Evolutionary conservation across 106 monocot species (phyloP), one percentile per base, ranked within the genome.

Genomic region (Dendrobium huoshanense): DNA sequence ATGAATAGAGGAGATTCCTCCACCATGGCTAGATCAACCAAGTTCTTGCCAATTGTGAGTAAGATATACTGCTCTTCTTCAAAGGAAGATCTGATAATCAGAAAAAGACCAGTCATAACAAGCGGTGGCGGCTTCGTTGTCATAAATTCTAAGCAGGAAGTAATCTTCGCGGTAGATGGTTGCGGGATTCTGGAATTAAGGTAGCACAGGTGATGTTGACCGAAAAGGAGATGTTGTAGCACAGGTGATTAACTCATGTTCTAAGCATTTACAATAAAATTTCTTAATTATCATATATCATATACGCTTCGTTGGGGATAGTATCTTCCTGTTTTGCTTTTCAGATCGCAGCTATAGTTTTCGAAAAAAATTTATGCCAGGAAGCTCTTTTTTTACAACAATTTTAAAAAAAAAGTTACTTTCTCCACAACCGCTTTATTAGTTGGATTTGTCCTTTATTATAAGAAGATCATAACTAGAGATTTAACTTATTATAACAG

Each of bases 81-180:
- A 4, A 84, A 84, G 55, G 72, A 78, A 5, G 49, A 68, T 42
- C 45, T 95, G 77, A 84, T 85, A 43, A 83, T 95, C 8, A 81
- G 95, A 77, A 88, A 84, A 80, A 86, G 95, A 75, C 95, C 93
- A n/a, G 81, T 42, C 18, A 75, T 85, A 11, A 72, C 91, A 4
- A 91, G 80, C 77, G 95, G 95, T 27, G 95, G 95, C 9, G 95
- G 95, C 18, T 81, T 93, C 9, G 91, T 85, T 0, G 93, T 95
- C 67, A 79, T 77, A 75, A 82, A 85, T 72, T 10, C 42, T 19
- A n/a, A 74, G 19, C 89, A 91, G 70, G 81, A 81, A 41, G 76
- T 84, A 44, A 78, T 91, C 17, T 93, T 95, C 84, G 55, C 77
- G 0, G 95, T 93, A 5, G 87, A 89, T 65, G 95, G 95, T 33